Base-by-base conservation (phyloP, 805 yeast genomes). In the Myxozyma neglecta region DNA sequence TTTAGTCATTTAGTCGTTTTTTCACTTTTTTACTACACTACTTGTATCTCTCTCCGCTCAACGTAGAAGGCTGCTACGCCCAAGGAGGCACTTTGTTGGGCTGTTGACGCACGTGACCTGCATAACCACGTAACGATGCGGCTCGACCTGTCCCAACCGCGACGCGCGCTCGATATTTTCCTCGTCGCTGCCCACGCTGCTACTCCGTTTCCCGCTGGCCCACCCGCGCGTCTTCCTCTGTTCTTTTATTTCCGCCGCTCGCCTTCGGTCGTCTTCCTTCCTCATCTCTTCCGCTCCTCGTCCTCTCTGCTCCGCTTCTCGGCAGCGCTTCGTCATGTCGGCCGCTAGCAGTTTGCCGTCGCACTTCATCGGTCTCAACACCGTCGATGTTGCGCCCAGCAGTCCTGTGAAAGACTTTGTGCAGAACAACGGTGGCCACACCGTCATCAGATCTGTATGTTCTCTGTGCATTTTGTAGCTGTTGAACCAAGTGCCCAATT, bases 351-450 rank as follows among this genome's bases (percentile, higher is more conserved):
- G 52, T 34, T 60, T 64, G 43, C 67, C 97, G 36, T 61, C 81
- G 43, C 88, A 91, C 76, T 94, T 92, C 77, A 75, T 84, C 60
- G 99, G 99, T 60, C 81, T 86, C 60, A 90, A 92, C 75, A 82
- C 94, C 43, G 79, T 90, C 48, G 87, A 84, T 44, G 80, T 74
- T 29, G 96, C 96, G 24, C 90, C 89, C 70, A 87, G 89, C 49
- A 69, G 78, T 9, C 79, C 80, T 39, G 85, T 93, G 56, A 88
- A 88, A 68, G 93, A 90, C 72, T 94, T 91, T 73, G 97, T 96
- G 66, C 82, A 81, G 70, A 80, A 83, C 55, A 89, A 88, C 71
- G 90, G 89, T 58, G 99, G 99, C 73, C 99, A 94, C 79, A 91
- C 99, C 6, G 96, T 94, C 52, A 90, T 94, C 71, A 82, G 87